Evolutionary conservation across 192 early-diverging fungal genomes (phyloP).

Genomic region (Haplosporangium gracile): DNA sequence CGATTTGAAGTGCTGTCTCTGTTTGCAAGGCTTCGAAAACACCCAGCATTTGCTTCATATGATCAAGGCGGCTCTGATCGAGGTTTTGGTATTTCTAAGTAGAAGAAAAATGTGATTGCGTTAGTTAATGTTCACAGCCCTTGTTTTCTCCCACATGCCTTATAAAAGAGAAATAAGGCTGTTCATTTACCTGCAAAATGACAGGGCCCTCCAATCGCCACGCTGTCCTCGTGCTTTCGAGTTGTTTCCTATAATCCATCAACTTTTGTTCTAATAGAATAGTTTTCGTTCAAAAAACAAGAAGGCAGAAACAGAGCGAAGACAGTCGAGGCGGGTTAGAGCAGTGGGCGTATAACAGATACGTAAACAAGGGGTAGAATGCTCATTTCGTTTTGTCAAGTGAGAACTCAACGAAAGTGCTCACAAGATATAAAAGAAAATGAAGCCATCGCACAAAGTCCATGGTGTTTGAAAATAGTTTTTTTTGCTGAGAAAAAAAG

Average conservation of each 20-base stretch:
- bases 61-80: slow-evolving; percentile 46
- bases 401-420: not conserved
- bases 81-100: slow-evolving; percentile 54
- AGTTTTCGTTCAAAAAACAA: not conserved
- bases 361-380: slow-evolving; percentile 2
- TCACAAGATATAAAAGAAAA: slow-evolving; percentile 4
- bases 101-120: not conserved
- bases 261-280: slow-evolving; percentile 45
- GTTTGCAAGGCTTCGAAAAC: slow-evolving; percentile 56
- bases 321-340: not conserved
- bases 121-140: not conserved
- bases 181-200: slow-evolving; percentile 30
- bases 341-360: not conserved
- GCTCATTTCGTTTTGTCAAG: slow-evolving; percentile 4
- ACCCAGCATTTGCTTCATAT: slow-evolving; percentile 48
- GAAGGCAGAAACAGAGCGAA: not conserved
- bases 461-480: slow-evolving; percentile 6
- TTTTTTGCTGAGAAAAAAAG: not conserved
- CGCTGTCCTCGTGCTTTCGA: slow-evolving; percentile 38
- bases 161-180: not conserved
- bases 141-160: not conserved
- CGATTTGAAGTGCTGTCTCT: slow-evolving; percentile 45
- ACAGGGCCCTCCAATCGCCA: slow-evolving; percentile 50
- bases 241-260: slow-evolving; percentile 41
- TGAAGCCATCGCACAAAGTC: not conserved